These are phyloP conservation scores for Rhizopogon vesiculosus DNA, from an alignment of 768 basidiomycete genomes.

Conservation along the genomic window DNA sequence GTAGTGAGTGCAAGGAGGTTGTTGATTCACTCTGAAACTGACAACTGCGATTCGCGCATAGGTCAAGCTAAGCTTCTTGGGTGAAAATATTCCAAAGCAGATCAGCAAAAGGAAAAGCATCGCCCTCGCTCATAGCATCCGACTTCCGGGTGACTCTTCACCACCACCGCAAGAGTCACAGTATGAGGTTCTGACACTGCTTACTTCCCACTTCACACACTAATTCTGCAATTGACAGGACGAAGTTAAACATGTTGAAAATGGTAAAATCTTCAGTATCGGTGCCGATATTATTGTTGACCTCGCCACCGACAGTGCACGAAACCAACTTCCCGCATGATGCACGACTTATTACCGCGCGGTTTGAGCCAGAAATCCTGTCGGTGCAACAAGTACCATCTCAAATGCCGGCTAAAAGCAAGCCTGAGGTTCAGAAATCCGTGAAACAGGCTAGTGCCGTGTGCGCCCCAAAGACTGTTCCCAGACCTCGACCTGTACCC, in stretches of 20 bases:
- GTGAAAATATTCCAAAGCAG: conserved; percentile 10
- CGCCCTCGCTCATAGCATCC: conserved; percentile 23
- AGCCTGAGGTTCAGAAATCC: not conserved
- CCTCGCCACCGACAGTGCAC: conserved; percentile 16
- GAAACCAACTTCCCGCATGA: conserved; percentile 12
- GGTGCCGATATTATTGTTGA: not conserved
- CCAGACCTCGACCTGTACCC: not conserved
- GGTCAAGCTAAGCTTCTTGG: conserved; percentile 26
- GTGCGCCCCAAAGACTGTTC: not conserved
- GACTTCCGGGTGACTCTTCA: conserved; percentile 17
- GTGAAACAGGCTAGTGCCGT: not conserved
- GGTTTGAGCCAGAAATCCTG: not conserved
- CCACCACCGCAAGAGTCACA: conserved; percentile 17
- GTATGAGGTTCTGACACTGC: conserved; percentile 17
- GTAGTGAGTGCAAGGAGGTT: conserved; percentile 34
- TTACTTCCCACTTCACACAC: not conserved
- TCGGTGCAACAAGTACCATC: not conserved
- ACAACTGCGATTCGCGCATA: conserved; percentile 2
- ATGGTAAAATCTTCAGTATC: conserved; percentile 12
- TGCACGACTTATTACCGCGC: not conserved
- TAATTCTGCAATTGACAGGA: conserved; percentile 5
- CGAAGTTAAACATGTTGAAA: conserved; percentile 25
- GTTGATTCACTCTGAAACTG: not conserved
- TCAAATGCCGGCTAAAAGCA: not conserved
- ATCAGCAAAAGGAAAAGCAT: conserved; percentile 14